Base-by-base conservation (phyloP, 2,329 filamentous ascomycete species). In the Raffaelea arxii region DNA sequence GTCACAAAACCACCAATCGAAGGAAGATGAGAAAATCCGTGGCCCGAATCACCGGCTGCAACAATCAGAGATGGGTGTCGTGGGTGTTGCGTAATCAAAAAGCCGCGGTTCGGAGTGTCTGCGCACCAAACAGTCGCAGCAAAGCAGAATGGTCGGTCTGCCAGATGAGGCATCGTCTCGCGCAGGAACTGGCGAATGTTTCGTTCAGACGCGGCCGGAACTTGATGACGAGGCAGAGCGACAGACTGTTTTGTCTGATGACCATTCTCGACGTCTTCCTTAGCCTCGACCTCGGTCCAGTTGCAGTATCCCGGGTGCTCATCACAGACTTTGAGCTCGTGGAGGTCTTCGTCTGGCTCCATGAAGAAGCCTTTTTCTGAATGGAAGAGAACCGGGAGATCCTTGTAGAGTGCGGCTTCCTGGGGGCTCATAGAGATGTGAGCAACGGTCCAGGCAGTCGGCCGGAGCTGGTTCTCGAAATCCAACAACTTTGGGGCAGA, bases 291-390 rank as follows among this genome's bases (percentile, higher is more conserved):
- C n/a, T n/a, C n/a, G n/a, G n/a, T 16, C 41, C 41, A 36, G 41
- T 43, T 35, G 41, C 41, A 43, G 41, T 42, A 42, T 18, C 24
- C 41, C 14, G 41, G 37, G 39, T 41, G 39, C 23, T 41, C 39
- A n/a, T 41, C 39, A n/a, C 39, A 40, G 7, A 40, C 39, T n/a
- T 14, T 41, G 10, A 41, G 22, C 22, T 41, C 39, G 23, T 25
- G 39, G 12, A 22, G 12, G 22, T 41, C 39, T 3, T 12, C 39
- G 23, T 41, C 39, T 3, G 16, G 38, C 38, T 40, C 23, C 10
- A 25, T n/a, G 23, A 41, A 41, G 39, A 41, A 41, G 23, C 39
- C 39, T 25, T 41, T n/a, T 25, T 42, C 40, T 9, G 32, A 30
- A 25, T 42, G 27, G 40, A 42, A 42, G 11, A 42, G 25, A 14